Evolutionary conservation across 805 yeast genomes (phyloP).

Genomic region (Myxozyma geophila): DNA sequence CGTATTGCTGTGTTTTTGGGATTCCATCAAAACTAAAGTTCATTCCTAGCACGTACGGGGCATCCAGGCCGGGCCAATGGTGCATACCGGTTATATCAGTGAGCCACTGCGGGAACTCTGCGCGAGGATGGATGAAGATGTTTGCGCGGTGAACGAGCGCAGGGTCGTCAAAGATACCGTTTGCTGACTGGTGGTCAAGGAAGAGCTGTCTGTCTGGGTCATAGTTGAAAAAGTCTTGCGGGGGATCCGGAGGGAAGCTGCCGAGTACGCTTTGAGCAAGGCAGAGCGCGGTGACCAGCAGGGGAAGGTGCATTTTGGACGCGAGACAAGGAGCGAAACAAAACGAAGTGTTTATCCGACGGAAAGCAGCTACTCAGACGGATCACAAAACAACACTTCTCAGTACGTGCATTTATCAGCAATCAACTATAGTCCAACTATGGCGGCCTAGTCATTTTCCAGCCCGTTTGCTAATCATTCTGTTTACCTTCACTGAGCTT

Average conservation of each 20-base stretch:
- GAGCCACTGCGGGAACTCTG: slow-evolving; percentile 28
- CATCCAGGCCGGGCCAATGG: slow-evolving; percentile 27
- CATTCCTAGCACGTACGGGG: slow-evolving; percentile 30
- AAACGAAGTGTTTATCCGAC: not conserved
- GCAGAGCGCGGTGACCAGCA: not conserved
- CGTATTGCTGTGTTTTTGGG: slow-evolving; percentile 17
- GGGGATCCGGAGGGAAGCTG: not conserved
- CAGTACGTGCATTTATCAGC: not conserved
- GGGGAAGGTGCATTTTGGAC: not conserved
- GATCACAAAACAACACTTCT: not conserved
- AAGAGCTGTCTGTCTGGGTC: not conserved
- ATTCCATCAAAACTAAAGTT: slow-evolving; percentile 22
- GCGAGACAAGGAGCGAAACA: not conserved
- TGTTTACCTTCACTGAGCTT: not conserved
- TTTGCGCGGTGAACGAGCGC: slow-evolving; percentile 1
- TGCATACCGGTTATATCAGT: slow-evolving; percentile 22
- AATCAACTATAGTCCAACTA: not conserved
- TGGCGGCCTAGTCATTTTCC: not conserved
- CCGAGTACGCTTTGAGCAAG: not conserved
- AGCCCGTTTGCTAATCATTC: not conserved
- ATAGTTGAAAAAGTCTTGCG: not conserved
- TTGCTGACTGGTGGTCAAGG: too few species aligned
- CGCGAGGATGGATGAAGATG: slow-evolving; percentile 15
- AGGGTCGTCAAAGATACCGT: not conserved
- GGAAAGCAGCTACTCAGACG: not conserved